Evolutionary conservation across 495 filamentous ascomycete species (phyloP), one percentile per base, ranked within the genome.

Genomic region (Penicillium silybi): DNA sequence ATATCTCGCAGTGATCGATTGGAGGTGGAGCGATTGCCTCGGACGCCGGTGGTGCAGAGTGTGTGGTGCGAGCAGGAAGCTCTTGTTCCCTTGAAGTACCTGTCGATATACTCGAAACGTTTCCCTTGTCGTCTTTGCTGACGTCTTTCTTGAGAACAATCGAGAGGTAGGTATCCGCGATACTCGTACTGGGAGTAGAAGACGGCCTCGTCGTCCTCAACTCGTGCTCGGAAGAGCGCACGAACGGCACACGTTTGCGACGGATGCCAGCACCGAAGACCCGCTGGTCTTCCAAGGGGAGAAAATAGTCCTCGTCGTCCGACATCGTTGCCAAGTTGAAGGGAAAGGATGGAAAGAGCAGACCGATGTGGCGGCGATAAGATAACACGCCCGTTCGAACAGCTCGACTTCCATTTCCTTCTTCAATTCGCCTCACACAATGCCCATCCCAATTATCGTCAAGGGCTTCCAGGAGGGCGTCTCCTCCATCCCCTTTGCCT

Each of bases 251-350:
- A 26, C 80, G 77, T 70, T 87, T 88, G 11, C 85, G 81, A 52
- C 87, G 82, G 39, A 93, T 80, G 10, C 89, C 88, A 4, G 87
- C 80, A 32, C 88, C 87, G 63, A 93, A 96, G n/a, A 85, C 77
- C 13, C 85, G 84, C 59, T 86, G 84, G 57, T 86, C 78, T 57
- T 87, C 79, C 6, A 89, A 75, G 1, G 89, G 87, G 16, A 88
- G 74, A 43, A 81, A 80, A 52, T 88, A 84, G 35, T 80, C 78
- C 20, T 82, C 79, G 16, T 80, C 79, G 6, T 81, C 76, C 6
- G 41, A 48, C 48, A 53, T 61, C 13, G 16, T 53, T 41, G 48
- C 39, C 25, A 46, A 23, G 41, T 7, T 26, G 45, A 32, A 18
- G 47, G 26, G 2, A 29, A 17, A 27, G 32, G 17, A 32, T 20